Base-by-base conservation (phyloP, 2,329 filamentous ascomycete genomes). In the Mycosphaerella sp. region DNA sequence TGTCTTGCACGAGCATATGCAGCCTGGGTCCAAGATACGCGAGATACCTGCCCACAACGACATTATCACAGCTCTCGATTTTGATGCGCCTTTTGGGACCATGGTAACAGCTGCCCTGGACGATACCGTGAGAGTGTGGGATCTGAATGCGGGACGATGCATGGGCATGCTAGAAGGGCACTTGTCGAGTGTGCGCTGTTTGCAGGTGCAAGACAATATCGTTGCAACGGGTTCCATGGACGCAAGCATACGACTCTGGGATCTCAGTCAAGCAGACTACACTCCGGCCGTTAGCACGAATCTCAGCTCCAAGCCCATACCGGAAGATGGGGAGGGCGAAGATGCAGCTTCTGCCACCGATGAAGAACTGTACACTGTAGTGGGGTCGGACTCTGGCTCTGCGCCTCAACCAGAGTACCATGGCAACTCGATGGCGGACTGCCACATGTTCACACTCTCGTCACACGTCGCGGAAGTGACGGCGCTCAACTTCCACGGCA, bases 181-280 rank as follows among this genome's bases (percentile, higher is more conserved):
- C 69, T 86, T 94, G 12, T 93, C 91, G 6, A 97, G 93, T 0
- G 93, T 98, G 17, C 82, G 91, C 48, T 82, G 91, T 53, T 74
- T 98, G 42, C 93, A 98, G 67, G 87, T 98, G 0, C 88, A 96
- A 66, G 91, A 97, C 66, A 96, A 95, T 67, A 86, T 97, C 56
- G 83, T 96, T 25, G 91, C 90, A 5, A 97, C 93, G 1, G 93
- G 93, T 14, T 95, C 89, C 1, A 86, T 90, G 77, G 93, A 98
- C 66, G 93, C 93, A 2, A 94, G 89, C 1, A 93, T 98, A 62
- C 84, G 87, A 49, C 74, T 98, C 13, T 98, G 93, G 93, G 93
- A 98, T 72, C 73, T 98, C 40, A 95, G 86, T 69, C 86, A 85
- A 66, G 87, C 90, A 21, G 86, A 87, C 61, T 93, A 95, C 67